Evolutionary conservation across 768 basidiomycete species (phyloP).

Genomic region (Lyophyllum decastes): DNA sequence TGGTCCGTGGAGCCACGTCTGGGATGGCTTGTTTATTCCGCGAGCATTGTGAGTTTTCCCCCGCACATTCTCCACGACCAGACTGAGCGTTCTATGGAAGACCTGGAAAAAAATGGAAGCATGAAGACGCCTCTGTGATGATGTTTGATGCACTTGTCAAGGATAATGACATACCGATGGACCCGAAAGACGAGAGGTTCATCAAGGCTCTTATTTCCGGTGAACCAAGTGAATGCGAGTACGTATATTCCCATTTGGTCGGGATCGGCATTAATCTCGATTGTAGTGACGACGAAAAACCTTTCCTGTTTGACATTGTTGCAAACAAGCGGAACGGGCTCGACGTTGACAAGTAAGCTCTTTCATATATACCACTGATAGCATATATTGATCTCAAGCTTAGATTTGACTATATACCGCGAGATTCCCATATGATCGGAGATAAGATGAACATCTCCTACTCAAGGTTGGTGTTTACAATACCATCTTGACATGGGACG

Average conservation of each 20-base stretch:
- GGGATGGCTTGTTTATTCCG: conserved; percentile 77
- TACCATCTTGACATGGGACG: neutral
- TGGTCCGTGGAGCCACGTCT: conserved; percentile 86
- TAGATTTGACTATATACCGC: conserved; percentile 81
- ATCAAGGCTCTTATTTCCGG: conserved; percentile 83
- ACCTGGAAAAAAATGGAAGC: conserved; percentile 57
- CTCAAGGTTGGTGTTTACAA: conserved; percentile 38
- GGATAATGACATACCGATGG: conserved; percentile 53
- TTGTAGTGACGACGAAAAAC: conserved; percentile 53
- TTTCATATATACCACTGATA: neutral
- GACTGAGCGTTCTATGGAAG: conserved; percentile 26
- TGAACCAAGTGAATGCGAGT: conserved; percentile 53
- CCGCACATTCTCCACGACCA: neutral
- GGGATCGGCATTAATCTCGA: neutral
- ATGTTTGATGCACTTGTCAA: conserved; percentile 75
- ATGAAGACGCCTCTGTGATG: conserved; percentile 80
- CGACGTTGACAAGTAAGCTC: conserved; percentile 79
- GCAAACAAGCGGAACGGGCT: conserved; percentile 81
- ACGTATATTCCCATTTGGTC: conserved; percentile 20
- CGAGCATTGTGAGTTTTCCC: conserved; percentile 51
- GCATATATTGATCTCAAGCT: neutral
- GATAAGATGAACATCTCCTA: conserved; percentile 55
- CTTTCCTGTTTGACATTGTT: conserved; percentile 82
- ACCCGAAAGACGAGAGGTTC: conserved; percentile 51
- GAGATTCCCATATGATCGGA: conserved; percentile 75